Percentiles rank a stretch among this genome's conserved stretches.
Conservation (phyloP, 345 rosid genomes). For the Hibiscus tridactylites region DNA sequence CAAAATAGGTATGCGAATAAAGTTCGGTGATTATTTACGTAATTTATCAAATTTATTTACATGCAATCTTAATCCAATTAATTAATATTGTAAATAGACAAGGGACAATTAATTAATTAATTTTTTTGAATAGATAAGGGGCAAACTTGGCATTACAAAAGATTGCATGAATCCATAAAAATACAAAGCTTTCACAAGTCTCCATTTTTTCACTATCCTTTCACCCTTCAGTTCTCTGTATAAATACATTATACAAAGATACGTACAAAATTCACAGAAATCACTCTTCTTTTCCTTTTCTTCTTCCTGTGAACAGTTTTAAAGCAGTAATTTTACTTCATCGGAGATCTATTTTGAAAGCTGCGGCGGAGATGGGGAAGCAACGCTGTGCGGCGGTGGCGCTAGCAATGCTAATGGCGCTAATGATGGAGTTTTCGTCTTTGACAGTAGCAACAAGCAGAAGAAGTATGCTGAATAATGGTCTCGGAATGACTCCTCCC, state of each 20-base stretch:
- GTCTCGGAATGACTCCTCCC: conserved; percentile 66
- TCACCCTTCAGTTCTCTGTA: background rate
- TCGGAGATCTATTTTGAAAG: background rate
- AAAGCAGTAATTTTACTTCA: background rate
- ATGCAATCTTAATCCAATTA: too few relatives aligned
- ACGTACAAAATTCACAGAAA: background rate
- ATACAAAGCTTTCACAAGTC: background rate
- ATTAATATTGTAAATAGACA: too few relatives aligned
- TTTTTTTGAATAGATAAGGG: background rate
- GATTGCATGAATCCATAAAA: background rate
- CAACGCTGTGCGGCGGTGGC: background rate
- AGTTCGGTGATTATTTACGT: too few relatives aligned
- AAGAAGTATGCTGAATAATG: conserved; percentile 51
- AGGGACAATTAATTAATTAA: too few relatives aligned
- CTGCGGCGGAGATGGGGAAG: background rate
- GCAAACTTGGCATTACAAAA: background rate
- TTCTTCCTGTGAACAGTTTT: background rate
- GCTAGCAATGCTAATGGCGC: conserved; percentile 4
- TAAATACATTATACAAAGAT: background rate
- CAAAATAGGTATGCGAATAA: too few relatives aligned
- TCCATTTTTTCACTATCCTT: background rate
- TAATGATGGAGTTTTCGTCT: conserved; percentile 14
- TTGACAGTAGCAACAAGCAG: conserved; percentile 15
- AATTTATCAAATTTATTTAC: too few relatives aligned
- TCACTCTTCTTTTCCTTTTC: background rate